Base-by-base conservation (phyloP, 2,329 filamentous ascomycete species). In the Coniochaeta pulveracea region DNA sequence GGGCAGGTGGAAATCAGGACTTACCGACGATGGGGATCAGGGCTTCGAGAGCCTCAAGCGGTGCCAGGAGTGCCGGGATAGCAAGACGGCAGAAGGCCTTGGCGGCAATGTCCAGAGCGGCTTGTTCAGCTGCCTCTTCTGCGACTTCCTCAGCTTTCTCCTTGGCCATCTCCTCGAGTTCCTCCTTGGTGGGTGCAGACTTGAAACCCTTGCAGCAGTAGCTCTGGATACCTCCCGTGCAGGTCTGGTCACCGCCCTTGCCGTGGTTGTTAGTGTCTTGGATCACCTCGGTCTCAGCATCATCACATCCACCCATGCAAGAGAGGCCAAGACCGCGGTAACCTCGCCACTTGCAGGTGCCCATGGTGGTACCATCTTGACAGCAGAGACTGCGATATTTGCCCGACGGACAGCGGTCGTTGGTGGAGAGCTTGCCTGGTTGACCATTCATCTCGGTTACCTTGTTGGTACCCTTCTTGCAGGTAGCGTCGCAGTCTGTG, bases 71-170 rank as follows among this genome's bases (percentile, higher is more conserved):
- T 10, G 51, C 54, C 3, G 51, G 47, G 6, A 57, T 45, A 3
- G 52, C 52, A 17, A 55, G 34, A 11, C 52, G 32, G 37, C 52
- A 57, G 32, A 56, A 55, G 2, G 46, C 51, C 28, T 51, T 56
- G 1, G 54, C 51, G 10, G 54, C 54, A 23, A 55, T 35, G 25
- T 56, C 53, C 0, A 55, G 37, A 4, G 51, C 52, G 10, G 42
- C 40, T 7, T 50, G 35, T 28, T 51, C 49, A 2, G 51, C 52
- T 1, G 41, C 41, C 7, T 40, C 40, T 21, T 47, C 41, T 7
- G 50, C 50, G 0, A 41, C 43, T 15, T 38, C 45, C 18, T 47
- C 47, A 8, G 45, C 50, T 14, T 38, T 40, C 25, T 53, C 46
- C 25, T 39, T 37, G 10, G 41, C 41, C 7, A 46, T 35, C 5